Percentiles rank a stretch among this genome's conserved stretches.
Evolutionary conservation across 345 rosid genomes (phyloP).

Genomic region (Moringa oleifera): DNA sequence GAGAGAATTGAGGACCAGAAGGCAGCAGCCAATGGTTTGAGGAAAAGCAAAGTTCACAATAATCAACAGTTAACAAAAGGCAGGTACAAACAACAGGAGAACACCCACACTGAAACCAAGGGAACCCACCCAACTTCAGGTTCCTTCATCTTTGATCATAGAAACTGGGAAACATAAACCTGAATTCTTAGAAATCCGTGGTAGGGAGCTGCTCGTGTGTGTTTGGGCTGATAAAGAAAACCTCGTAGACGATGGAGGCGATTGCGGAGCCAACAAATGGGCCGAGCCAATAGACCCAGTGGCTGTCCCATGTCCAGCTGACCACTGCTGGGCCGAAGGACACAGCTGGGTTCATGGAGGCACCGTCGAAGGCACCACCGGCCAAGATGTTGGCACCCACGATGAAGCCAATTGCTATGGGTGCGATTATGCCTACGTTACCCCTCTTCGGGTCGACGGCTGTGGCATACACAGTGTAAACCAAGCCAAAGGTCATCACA

Average conservation of each 20-base stretch:
- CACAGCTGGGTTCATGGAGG: conserved; percentile 95
- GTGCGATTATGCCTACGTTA: conserved; percentile 70
- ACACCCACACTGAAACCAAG: conserved; percentile 23
- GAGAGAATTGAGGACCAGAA: background rate
- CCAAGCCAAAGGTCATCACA: conserved; percentile 91
- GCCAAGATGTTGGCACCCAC: conserved; percentile 92
- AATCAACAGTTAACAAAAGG: conserved; percentile 20
- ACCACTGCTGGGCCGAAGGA: conserved; percentile 93
- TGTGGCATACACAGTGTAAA: conserved; percentile 86
- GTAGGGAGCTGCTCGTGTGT: conserved; percentile 69
- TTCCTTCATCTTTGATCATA: background rate
- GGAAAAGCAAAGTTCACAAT: conserved; percentile 11
- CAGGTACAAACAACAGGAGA: conserved; percentile 26
- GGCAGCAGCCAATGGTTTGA: conserved; percentile 15
- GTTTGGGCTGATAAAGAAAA: conserved; percentile 46
- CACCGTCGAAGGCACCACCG: conserved; percentile 90
- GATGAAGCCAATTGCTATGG: conserved; percentile 80
- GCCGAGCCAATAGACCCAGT: conserved; percentile 96
- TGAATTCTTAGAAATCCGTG: conserved; percentile 35
- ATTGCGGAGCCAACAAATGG: conserved; percentile 70
- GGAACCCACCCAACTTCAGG: conserved; percentile 12
- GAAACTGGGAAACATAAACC: conserved; percentile 1
- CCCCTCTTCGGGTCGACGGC: conserved; percentile 94
- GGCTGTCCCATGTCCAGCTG: conserved; percentile 89
- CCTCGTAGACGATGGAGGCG: conserved; percentile 61